Percentiles rank a stretch among this genome's conserved stretches.
Conservation (phyloP, 306 rosid species). For the Corylus heterophylla region DNA sequence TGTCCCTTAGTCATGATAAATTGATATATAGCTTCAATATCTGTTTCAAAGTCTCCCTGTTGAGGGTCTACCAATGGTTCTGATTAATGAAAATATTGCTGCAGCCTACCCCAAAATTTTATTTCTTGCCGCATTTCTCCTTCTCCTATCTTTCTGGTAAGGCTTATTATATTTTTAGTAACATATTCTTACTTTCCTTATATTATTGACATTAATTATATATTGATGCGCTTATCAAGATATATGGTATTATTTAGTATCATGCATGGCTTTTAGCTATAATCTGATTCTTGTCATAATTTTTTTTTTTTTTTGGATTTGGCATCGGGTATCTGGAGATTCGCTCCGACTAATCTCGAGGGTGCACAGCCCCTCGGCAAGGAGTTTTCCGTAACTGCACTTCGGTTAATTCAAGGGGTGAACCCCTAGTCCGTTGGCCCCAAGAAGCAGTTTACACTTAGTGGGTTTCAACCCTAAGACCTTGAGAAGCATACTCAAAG, state of each 20-base stretch:
- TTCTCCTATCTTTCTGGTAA: conserved; percentile 73
- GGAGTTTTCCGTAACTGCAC: no score
- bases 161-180: conserved; percentile 12
- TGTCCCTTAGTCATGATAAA: conserved; percentile 16
- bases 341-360: no score
- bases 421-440: no score
- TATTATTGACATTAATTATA: background rate
- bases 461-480: no score
- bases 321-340: no score
- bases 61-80: conserved; percentile 24
- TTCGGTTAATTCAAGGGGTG: no score
- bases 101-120: conserved; percentile 69
- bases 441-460: no score
- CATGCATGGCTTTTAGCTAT: background rate
- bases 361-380: no score
- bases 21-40: conserved; percentile 5
- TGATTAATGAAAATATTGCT: conserved; percentile 32
- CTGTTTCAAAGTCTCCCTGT: conserved; percentile 17
- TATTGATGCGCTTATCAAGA: background rate
- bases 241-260: background rate
- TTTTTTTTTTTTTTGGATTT: no score
- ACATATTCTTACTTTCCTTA: background rate
- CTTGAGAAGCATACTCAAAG: no score
- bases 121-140: conserved; percentile 67
- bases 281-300: background rate